These are phyloP conservation scores for Nakazawaea sp. DNA, from an alignment of 805 yeast species.

Conservation along the genomic window DNA sequence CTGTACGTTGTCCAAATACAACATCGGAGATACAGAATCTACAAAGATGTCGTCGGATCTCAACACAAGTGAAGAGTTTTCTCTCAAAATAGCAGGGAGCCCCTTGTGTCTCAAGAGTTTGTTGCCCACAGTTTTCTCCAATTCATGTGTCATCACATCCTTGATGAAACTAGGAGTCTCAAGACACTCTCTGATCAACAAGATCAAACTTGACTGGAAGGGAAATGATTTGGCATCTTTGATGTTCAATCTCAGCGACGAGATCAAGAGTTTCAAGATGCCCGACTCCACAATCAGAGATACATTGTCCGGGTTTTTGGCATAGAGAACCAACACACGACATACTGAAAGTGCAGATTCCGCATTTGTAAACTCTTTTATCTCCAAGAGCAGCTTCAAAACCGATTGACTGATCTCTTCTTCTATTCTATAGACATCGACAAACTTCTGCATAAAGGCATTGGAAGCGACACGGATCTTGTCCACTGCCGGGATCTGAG, in stretches of 20 bases:
- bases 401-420: conserved; percentile 22
- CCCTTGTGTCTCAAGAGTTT: conserved; percentile 31
- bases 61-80: conserved; percentile 38
- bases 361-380: conserved; percentile 32
- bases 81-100: conserved; percentile 39
- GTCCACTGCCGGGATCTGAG: conserved; percentile 42
- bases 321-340: conserved; percentile 47
- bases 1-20: conserved; percentile 12
- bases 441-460: conserved; percentile 13
- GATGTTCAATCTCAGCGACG: conserved; percentile 28
- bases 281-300: conserved; percentile 37
- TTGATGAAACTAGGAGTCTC: conserved; percentile 51
- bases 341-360: conserved; percentile 46
- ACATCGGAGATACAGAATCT: conserved; percentile 16
- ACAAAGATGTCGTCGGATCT: conserved; percentile 24
- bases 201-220: conserved; percentile 41
- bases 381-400: conserved; percentile 34
- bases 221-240: conserved; percentile 25
- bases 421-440: conserved; percentile 17
- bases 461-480: conserved; percentile 13
- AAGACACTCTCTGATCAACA: conserved; percentile 60
- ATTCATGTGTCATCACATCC: conserved; percentile 42
- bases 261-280: conserved; percentile 39
- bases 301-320: conserved; percentile 36
- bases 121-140: conserved; percentile 34